phyloP scores from a whole-genome alignment of 371 early-diverging fungal species.

The Actinomucor elegans region DNA sequence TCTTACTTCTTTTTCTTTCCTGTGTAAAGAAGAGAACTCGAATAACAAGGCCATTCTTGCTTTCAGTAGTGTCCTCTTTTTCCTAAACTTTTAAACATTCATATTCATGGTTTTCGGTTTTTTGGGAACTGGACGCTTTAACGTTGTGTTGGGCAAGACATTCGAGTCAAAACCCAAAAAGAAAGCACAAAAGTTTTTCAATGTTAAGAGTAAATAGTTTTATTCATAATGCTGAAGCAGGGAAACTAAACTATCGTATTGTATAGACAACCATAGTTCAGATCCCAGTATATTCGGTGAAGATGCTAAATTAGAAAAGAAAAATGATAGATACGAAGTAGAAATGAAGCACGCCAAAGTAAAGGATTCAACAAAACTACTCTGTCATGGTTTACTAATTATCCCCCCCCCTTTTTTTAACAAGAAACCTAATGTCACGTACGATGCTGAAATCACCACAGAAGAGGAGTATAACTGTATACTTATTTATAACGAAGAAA shows the following conservation, averaged over 20 bases:
- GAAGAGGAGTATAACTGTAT: constrained; percentile 19
- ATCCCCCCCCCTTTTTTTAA: too few relatives aligned
- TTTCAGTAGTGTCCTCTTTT: too few relatives aligned
- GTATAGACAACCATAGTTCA: background rate
- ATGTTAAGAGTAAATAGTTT: constrained; percentile 14
- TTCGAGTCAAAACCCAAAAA: constrained; percentile 18
- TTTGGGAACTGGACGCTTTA: constrained; percentile 14
- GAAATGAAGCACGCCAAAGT: constrained; percentile 18
- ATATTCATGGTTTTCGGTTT: constrained; percentile 12
- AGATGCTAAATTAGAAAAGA: constrained; percentile 15
- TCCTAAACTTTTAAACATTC: too few relatives aligned
- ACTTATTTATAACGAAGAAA: constrained; percentile 19
- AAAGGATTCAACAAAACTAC: background rate
- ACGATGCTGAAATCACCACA: constrained; percentile 11
- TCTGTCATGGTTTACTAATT: too few relatives aligned
- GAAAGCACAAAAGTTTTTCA: constrained; percentile 15
- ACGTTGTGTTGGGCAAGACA: constrained; percentile 17
- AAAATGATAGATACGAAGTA: constrained; percentile 13
- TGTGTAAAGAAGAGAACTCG: too few relatives aligned
- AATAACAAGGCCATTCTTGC: too few relatives aligned
- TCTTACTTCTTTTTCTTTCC: too few relatives aligned
- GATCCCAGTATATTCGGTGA: constrained; percentile 1
- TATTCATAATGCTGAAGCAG: background rate
- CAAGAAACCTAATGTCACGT: constrained; percentile 9
- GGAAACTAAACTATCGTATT: background rate